Evolutionary conservation across 805 yeast genomes (phyloP).

Genomic region (Yamadazyma nakazawae): DNA sequence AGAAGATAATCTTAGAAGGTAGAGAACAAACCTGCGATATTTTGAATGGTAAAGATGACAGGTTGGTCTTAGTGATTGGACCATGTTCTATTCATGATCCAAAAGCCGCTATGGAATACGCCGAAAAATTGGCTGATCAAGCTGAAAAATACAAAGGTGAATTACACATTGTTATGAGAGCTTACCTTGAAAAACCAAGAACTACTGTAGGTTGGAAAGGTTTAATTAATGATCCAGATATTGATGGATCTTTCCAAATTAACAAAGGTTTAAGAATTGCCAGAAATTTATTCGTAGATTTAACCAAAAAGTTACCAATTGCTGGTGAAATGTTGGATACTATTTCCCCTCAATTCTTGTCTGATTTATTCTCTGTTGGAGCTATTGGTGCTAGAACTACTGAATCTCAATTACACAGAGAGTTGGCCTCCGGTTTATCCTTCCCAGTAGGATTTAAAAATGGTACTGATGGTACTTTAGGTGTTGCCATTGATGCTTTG

Average conservation of each 20-base stretch:
- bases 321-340: slow-evolving; percentile 99
- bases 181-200: slow-evolving; percentile 96
- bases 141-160: slow-evolving; percentile 73
- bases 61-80: slow-evolving; percentile 84
- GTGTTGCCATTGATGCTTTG: slow-evolving; percentile 92
- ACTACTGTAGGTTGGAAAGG: slow-evolving; percentile 99
- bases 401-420: slow-evolving; percentile 97
- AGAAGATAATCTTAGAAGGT: slow-evolving; percentile 67
- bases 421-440: slow-evolving; percentile 94
- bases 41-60: slow-evolving; percentile 73
- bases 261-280: slow-evolving; percentile 90
- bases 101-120: slow-evolving; percentile 85
- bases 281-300: slow-evolving; percentile 77
- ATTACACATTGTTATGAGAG: slow-evolving; percentile 89
- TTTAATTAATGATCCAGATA: slow-evolving; percentile 92
- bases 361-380: slow-evolving; percentile 88
- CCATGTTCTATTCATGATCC: slow-evolving; percentile 97
- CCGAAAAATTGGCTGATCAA: slow-evolving; percentile 59
- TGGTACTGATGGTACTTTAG: slow-evolving; percentile 94
- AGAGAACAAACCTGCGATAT: slow-evolving; percentile 77
- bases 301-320: slow-evolving; percentile 82
- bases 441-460: slow-evolving; percentile 99
- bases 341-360: slow-evolving; percentile 91
- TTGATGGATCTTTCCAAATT: slow-evolving; percentile 87
- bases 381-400: slow-evolving; percentile 99